phyloP scores from a whole-genome alignment of 306 rosid species.

The Boehmeria nivea region DNA sequence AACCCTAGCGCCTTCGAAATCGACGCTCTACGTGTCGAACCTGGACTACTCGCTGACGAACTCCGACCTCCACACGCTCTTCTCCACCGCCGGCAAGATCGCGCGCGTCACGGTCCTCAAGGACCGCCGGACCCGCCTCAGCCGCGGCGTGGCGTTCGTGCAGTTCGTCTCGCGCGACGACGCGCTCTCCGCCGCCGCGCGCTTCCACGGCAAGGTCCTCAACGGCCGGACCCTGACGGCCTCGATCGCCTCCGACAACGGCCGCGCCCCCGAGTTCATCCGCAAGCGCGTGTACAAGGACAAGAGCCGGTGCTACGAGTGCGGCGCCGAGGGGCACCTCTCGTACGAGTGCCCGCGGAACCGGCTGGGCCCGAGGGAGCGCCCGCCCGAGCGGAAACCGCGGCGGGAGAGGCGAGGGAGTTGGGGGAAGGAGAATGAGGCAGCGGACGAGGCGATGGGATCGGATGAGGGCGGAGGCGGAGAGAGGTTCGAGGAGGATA shows the following conservation, averaged over 20 bases:
- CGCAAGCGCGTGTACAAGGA: conserved; percentile 62
- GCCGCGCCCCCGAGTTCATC: conserved; percentile 80
- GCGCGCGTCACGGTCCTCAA: conserved; percentile 90
- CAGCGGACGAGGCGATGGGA: conserved; percentile 15
- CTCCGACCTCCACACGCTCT: conserved; percentile 88
- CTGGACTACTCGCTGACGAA: conserved; percentile 76
- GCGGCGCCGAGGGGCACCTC: conserved; percentile 70
- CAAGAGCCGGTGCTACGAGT: conserved; percentile 74
- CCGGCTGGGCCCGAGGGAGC: conserved; percentile 68
- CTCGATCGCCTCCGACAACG: conserved; percentile 81
- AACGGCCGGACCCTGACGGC: conserved; percentile 65
- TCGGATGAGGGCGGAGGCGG: conserved; percentile 29
- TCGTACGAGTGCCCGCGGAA: conserved; percentile 80
- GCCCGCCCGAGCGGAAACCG: conserved; percentile 38
- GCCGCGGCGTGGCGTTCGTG: conserved; percentile 83
- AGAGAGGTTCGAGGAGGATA: conserved; percentile 63
- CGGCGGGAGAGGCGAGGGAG: conserved; percentile 15
- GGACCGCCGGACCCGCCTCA: conserved; percentile 72
- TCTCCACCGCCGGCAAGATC: conserved; percentile 71
- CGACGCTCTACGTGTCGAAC: conserved; percentile 77
- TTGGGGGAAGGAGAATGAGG: conserved; percentile 9
- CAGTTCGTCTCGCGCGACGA: conserved; percentile 74
- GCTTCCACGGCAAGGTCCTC: conserved; percentile 60
- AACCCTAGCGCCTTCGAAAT: conserved; percentile 72
- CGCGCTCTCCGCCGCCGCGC: conserved; percentile 40